Base-by-base conservation (phyloP, 768 basidiomycete genomes). In the Clitopilus passeckerianus region DNA sequence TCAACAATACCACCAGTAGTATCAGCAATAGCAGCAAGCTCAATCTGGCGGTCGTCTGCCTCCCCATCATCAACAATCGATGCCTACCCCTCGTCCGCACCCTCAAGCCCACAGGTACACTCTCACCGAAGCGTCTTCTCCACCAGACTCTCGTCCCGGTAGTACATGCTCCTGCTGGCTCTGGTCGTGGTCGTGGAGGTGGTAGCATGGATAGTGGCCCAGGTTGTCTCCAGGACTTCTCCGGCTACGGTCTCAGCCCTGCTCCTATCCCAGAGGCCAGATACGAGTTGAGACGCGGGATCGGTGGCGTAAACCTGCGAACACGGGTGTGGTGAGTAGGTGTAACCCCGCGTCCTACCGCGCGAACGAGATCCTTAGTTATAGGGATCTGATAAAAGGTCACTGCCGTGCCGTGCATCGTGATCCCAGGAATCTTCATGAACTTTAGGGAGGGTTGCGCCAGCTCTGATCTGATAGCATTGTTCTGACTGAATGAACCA, bases 91-190 rank as follows among this genome's bases (percentile, higher is more conserved):
- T 37, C 64, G 9, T 3, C 58, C 0, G 33, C 37, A 75, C 62
- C 67, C 74, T 3, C 66, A 68, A 46, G 71, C 75, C 27, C 72
- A 81, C 35, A 74, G 82, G 16, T 84, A 84, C 66, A 79, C 79
- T 5, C 72, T 84, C 5, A 69, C 72, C 4, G 82, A 84, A 65
- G 72, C 76, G 70, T 22, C 66, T 64, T 57, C 60, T 2, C 65
- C 68, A 5, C 43, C 61, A 52, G 30, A 58, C 23, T 46, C 37
- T 37, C 44, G 54, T 12, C 22, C 59, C 12, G 55, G 34, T 33
- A 53, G 54, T 22, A 34, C 59, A 8, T 22, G 56, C 61, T 58
- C 43, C 18, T 53, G 60, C 6, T 53, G 65, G 60, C 18, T 60
- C 27, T 44, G 61, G 62, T 24, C 63, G 60, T 24, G 64, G 66